These are phyloP conservation scores for Zygoascus biomembranicola DNA, from an alignment of 805 yeast genomes.

Conservation along the genomic window DNA sequence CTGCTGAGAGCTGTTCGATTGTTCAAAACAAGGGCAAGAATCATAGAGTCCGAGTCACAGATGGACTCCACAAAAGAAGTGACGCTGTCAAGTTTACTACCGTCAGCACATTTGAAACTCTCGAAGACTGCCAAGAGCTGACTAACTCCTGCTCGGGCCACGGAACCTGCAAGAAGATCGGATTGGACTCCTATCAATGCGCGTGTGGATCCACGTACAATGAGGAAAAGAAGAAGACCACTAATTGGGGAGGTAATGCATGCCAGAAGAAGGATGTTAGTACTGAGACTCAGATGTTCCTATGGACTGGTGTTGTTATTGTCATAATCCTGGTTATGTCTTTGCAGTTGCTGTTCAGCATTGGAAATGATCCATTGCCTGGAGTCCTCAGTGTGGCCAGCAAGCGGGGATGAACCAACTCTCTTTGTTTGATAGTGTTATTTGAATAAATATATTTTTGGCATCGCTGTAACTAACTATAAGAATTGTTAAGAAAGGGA, in stretches of 20 bases:
- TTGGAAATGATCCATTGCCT: conserved; percentile 58
- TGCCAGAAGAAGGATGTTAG: conserved; percentile 65
- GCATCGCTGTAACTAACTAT: background rate
- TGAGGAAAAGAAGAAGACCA: conserved; percentile 22
- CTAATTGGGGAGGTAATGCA: conserved; percentile 36
- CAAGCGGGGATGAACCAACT: background rate
- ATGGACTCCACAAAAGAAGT: background rate
- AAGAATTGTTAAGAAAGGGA: background rate
- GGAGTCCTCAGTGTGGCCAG: conserved; percentile 58
- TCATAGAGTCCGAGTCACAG: background rate
- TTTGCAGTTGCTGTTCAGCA: conserved; percentile 41
- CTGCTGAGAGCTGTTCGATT: conserved; percentile 5
- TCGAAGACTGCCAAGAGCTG: conserved; percentile 25
- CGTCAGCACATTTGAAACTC: conserved; percentile 11
- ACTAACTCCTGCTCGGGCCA: conserved; percentile 32
- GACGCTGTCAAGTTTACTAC: background rate
- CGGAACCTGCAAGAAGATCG: conserved; percentile 28
- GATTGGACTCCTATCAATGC: conserved; percentile 26
- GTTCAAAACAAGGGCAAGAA: background rate
- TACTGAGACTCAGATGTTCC: conserved; percentile 54
- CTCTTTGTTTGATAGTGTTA: background rate
- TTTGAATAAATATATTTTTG: conserved; percentile 1
- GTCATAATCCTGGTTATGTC: conserved; percentile 41
- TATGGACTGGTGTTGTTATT: conserved; percentile 55
- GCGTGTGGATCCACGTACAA: conserved; percentile 27